Percentiles rank a stretch among this genome's conserved stretches.
phyloP scores from a whole-genome alignment of 2,329 filamentous ascomycete genomes.

The Phialophora macrospora region DNA sequence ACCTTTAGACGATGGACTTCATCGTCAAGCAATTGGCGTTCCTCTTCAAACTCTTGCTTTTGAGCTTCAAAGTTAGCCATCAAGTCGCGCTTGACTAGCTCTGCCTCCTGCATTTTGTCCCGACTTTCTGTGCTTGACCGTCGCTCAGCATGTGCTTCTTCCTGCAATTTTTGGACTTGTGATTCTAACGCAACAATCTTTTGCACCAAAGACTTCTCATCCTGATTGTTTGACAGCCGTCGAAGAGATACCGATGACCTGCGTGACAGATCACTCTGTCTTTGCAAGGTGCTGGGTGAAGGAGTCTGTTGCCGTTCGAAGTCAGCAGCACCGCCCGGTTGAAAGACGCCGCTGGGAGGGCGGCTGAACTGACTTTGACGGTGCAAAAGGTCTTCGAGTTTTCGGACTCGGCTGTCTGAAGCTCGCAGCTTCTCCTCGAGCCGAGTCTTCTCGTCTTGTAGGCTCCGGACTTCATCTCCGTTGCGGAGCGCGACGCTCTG shows the following conservation, averaged over 20 bases:
- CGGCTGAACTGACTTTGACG: conserved; percentile 69
- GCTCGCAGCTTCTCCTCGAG: conserved; percentile 75
- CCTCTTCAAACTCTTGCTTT: conserved; percentile 83
- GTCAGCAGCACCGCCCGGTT: conserved; percentile 47
- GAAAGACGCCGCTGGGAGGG: conserved; percentile 58
- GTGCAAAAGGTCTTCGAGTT: conserved; percentile 89
- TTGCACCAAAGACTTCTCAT: conserved; percentile 66
- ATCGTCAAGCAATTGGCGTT: conserved; percentile 79
- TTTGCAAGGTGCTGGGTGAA: conserved; percentile 46
- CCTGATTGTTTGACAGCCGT: conserved; percentile 62
- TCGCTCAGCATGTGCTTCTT: conserved; percentile 67
- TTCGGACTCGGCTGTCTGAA: conserved; percentile 86
- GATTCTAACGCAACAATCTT: conserved; percentile 73
- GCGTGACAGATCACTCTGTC: conserved; percentile 56
- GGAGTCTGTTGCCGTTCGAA: conserved; percentile 41
- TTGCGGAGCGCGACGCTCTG: conserved; percentile 82
- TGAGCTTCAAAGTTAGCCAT: conserved; percentile 93
- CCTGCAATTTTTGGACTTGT: conserved; percentile 73
- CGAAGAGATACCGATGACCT: conserved; percentile 66
- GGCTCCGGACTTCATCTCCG: conserved; percentile 74
- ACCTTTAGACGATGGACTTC: conserved; percentile 78
- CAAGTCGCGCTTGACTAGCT: conserved; percentile 90
- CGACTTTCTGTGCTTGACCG: conserved; percentile 58
- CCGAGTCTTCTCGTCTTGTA: conserved; percentile 83
- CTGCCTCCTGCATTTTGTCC: conserved; percentile 76